Evolutionary conservation across 2,329 filamentous ascomycete genomes (phyloP), one percentile per base, ranked within the genome.

Genomic region (Ramularia endophylla): DNA sequence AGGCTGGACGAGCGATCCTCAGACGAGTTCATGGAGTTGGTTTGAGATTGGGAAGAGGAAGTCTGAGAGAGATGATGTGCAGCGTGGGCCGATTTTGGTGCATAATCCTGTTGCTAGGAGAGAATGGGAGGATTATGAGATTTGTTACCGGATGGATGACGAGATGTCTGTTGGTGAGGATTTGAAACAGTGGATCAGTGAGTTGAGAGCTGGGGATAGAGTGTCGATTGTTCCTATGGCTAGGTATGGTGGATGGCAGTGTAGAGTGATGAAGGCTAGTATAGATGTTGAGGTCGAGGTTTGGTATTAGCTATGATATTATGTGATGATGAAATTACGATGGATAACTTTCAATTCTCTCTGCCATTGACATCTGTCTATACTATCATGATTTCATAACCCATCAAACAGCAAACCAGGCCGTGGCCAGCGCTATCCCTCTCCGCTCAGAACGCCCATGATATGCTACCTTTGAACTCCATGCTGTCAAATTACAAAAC

Each of bases 281-380:
- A 46, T 51, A 11, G 46, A 48, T 28, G 36, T 51, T 17, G 46
- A 51, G 25, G 41, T 51, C 16, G 48, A 51, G 29, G 39, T 48
- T 6, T 51, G 48, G 48, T 25, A 25, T 25, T 25, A n/a, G n/a
- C n/a, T n/a, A n/a, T n/a, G n/a, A n/a, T n/a, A n/a, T n/a, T n/a
- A n/a, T n/a, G n/a, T n/a, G n/a, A n/a, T n/a, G 22, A 25, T 6
- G 11, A 6, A 6, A 25, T 25, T 11, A 25, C 22, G 11, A 25
- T 25, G 22, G 22, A 25, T 6, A 11, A 25, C 22, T 25, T 25
- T 6, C 22, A 25, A 11, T 6, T 11, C 6, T 25, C 22, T 25
- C 11, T 25, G 22, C 11, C 22, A 6, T 25, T 25, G 22, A 25
- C 22, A 6, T 25, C 6, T 6, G 22, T 25, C 22, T 25, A 25